Conservation (phyloP, 73 alveolate species). For the Tetrahymena elliotti region DNA sequence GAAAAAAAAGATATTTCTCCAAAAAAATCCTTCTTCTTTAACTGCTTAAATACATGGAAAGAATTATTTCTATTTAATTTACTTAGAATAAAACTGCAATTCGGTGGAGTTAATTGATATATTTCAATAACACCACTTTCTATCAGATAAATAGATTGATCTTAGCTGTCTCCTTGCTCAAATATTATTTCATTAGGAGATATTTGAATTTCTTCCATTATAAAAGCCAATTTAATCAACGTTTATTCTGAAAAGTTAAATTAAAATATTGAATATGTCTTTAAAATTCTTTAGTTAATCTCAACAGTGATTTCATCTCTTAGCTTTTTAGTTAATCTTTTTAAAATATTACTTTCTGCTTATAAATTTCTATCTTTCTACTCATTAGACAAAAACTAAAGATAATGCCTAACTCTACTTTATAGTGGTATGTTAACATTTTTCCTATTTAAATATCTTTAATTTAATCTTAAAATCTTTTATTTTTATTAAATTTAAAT, state of each 20-base stretch:
- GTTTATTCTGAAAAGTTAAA: background rate
- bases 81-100: background rate
- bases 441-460: slow-evolving; percentile 1
- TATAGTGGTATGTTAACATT: background rate
- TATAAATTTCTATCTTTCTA: background rate
- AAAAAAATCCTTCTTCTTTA: background rate
- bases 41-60: background rate
- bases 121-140: background rate
- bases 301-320: background rate
- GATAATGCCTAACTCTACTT: background rate
- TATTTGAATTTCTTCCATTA: background rate
- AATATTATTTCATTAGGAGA: background rate
- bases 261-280: background rate
- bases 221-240: background rate
- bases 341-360: background rate
- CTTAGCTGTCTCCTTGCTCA: background rate
- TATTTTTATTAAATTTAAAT: background rate
- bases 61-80: background rate
- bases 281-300: background rate
- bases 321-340: background rate
- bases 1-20: slow-evolving; percentile 37
- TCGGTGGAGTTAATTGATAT: background rate
- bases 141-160: background rate
- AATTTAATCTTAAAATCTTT: background rate
- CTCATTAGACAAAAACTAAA: background rate